These are phyloP conservation scores for Solanum sejunctum DNA, from an alignment of 257 asterid species.

Conservation along the genomic window DNA sequence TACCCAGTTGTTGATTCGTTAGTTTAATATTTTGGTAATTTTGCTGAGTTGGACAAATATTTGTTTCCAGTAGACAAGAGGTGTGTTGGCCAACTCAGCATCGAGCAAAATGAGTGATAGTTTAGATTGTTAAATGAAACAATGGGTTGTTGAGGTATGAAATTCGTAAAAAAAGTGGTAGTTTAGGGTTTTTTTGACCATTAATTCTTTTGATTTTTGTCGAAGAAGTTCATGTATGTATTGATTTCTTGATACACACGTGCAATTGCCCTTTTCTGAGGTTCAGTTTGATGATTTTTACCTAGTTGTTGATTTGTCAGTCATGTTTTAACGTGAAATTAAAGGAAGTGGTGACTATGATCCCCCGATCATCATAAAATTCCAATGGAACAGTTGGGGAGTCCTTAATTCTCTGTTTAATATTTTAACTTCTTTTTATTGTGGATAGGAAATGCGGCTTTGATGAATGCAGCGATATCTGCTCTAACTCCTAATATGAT, in stretches of 20 bases:
- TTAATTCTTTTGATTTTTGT: not conserved
- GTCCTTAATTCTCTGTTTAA: not conserved
- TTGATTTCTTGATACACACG: not conserved
- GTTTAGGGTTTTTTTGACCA: not conserved
- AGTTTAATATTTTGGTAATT: not conserved
- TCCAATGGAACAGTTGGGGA: not conserved
- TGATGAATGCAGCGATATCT: constrained; percentile 40
- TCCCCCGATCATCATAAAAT: not conserved
- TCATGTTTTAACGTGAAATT: not conserved
- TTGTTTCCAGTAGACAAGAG: not conserved
- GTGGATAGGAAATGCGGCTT: constrained; percentile 37
- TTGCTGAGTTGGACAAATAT: not conserved
- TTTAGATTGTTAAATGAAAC: not conserved
- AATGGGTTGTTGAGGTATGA: not conserved
- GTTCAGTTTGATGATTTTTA: not conserved
- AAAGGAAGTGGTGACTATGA: not conserved
- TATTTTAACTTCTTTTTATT: not conserved
- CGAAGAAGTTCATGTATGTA: too few species aligned
- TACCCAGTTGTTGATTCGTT: not conserved
- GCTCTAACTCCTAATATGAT: constrained; percentile 58
- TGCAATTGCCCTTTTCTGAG: not conserved
- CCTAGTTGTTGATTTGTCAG: not conserved
- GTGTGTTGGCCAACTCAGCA: not conserved
- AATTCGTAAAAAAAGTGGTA: not conserved
- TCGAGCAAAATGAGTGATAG: not conserved